Conservation (phyloP, 805 yeast species). For the Barnettozyma siamensis region DNA sequence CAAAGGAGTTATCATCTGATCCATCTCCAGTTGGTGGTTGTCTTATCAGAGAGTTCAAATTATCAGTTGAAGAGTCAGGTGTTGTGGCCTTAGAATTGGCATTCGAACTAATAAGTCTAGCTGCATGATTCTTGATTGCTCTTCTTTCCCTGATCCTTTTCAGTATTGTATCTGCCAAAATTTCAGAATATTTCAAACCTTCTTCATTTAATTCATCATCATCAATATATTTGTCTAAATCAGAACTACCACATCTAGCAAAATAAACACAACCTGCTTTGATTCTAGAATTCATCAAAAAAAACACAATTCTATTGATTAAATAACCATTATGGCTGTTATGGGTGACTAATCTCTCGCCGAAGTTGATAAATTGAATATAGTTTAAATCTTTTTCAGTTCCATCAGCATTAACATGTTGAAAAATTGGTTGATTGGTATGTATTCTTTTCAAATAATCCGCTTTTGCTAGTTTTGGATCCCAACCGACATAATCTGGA, state of each 20-base stretch:
- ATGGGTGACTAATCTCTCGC: constrained; percentile 74
- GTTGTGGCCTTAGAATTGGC: constrained; percentile 2
- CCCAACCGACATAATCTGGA: constrained; percentile 81
- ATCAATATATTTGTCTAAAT: constrained; percentile 48
- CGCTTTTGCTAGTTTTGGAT: constrained; percentile 61
- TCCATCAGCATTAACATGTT: constrained; percentile 50
- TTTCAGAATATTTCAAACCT: constrained; percentile 63
- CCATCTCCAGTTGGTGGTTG: constrained; percentile 48
- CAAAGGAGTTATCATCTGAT: constrained; percentile 53
- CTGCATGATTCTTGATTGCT: constrained; percentile 2
- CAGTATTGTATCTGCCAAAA: constrained; percentile 53
- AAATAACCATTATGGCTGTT: constrained; percentile 83
- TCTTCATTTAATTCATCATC: constrained; percentile 80
- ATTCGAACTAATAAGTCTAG: constrained; percentile 4
- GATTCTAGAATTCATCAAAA: constrained; percentile 84
- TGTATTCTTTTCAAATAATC: constrained; percentile 74
- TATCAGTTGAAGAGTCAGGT: constrained; percentile 15
- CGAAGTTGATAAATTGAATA: constrained; percentile 86
- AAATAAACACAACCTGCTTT: constrained; percentile 88
- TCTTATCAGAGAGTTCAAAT: constrained; percentile 18
- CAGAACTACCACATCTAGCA: constrained; percentile 67
- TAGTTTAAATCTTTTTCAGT: constrained; percentile 53
- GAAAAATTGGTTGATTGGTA: constrained; percentile 62
- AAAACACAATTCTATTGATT: constrained; percentile 85
- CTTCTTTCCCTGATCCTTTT: constrained; percentile 28